Evolutionary conservation across 2,329 filamentous ascomycete species (phyloP).

Genomic region (Cucurbitaria berberidis): DNA sequence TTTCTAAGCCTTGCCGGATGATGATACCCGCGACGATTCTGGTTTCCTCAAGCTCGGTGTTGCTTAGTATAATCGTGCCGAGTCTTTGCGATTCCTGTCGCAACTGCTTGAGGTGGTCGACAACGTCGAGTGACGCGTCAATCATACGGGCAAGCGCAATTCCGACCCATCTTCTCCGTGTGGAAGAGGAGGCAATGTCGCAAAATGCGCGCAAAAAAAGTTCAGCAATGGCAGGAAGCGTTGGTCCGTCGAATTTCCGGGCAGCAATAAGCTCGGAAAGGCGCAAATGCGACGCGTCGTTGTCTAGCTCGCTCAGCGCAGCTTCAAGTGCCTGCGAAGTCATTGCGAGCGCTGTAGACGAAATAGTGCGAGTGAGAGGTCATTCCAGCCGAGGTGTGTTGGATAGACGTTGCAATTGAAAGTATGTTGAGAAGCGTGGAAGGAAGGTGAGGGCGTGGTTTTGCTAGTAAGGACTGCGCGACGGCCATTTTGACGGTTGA

Average conservation of each 20-base stretch:
- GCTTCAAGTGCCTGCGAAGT: slow-evolving; percentile 23
- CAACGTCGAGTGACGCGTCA: slow-evolving; percentile 19
- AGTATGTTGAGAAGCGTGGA: slow-evolving; percentile 2
- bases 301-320: slow-evolving; percentile 29
- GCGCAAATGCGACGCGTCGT: slow-evolving; percentile 20
- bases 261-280: slow-evolving; percentile 26
- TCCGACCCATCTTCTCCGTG: slow-evolving; percentile 40
- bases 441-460: background rate
- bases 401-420: background rate
- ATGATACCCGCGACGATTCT: slow-evolving; percentile 41
- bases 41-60: slow-evolving; percentile 34
- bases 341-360: slow-evolving; percentile 13
- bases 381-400: slow-evolving; percentile 5
- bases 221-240: slow-evolving; percentile 22
- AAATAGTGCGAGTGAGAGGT: background rate
- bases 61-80: slow-evolving; percentile 32
- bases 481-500: slow-evolving; percentile 19
- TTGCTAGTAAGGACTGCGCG: slow-evolving; percentile 4
- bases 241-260: slow-evolving; percentile 8
- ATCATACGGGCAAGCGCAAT: slow-evolving; percentile 39
- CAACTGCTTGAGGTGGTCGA: slow-evolving; percentile 19
- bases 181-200: slow-evolving; percentile 17
- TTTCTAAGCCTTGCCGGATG: slow-evolving; percentile 31
- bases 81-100: slow-evolving; percentile 20
- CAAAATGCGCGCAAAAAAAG: slow-evolving; percentile 39